These are phyloP conservation scores for Pistacia atlantica DNA, from an alignment of 345 rosid genomes.

Conservation along the genomic window DNA sequence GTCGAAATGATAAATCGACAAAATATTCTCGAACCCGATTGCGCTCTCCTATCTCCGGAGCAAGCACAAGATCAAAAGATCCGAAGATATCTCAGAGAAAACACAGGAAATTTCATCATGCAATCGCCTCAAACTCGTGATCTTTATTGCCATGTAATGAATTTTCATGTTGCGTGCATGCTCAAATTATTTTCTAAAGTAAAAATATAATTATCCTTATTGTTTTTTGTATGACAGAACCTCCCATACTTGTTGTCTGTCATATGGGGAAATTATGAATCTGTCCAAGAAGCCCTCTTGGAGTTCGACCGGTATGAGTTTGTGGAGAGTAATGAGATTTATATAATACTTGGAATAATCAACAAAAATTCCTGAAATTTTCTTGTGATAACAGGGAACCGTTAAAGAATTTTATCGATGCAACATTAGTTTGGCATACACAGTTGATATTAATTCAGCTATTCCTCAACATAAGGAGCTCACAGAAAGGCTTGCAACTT, in stretches of 20 bases:
- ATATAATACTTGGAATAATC: background rate
- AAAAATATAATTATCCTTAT: background rate
- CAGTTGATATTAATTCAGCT: constrained; percentile 1
- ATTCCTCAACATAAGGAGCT: constrained; percentile 26
- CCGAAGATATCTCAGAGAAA: constrained; percentile 18
- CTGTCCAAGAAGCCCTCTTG: constrained; percentile 36
- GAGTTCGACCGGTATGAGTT: constrained; percentile 25
- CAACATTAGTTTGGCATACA: constrained; percentile 26
- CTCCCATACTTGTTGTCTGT: constrained; percentile 15
- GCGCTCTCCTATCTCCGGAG: constrained; percentile 17
- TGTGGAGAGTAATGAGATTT: background rate
- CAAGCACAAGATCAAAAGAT: background rate
- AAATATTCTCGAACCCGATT: constrained; percentile 23
- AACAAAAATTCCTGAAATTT: background rate
- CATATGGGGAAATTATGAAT: constrained; percentile 32
- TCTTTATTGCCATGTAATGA: constrained; percentile 24
- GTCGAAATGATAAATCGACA: constrained; percentile 4
- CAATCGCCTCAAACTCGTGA: constrained; percentile 3
- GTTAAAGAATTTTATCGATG: constrained; percentile 26
- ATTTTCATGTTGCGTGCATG: background rate
- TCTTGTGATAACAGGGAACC: constrained; percentile 25
- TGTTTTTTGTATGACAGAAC: constrained; percentile 4
- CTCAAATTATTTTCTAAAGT: background rate
- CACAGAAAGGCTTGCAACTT: constrained; percentile 20
- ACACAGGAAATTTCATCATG: constrained; percentile 1